These are phyloP conservation scores for Aspergillus uvarum DNA, from an alignment of 2,329 filamentous ascomycete genomes.

Conservation along the genomic window DNA sequence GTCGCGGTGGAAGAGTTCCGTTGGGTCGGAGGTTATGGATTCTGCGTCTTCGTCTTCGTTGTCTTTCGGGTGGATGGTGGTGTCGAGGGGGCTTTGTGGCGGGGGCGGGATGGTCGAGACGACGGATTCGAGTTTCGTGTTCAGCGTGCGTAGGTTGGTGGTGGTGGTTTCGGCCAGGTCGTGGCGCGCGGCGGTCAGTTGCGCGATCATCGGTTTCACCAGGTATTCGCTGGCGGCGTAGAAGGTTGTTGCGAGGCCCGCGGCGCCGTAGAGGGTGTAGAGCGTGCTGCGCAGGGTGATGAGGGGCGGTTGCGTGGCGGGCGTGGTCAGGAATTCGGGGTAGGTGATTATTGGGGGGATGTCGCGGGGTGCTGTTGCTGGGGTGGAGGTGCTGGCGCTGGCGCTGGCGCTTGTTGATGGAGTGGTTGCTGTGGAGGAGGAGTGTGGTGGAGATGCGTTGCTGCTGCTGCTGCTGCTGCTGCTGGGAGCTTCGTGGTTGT, in stretches of 20 bases:
- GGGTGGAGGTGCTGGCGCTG: constrained; percentile 10
- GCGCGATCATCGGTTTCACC: constrained; percentile 58
- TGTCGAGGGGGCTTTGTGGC: neutral
- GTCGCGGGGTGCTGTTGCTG: constrained; percentile 35
- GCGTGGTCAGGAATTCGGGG: constrained; percentile 62
- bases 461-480: constrained; percentile 1
- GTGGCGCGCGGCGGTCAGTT: constrained; percentile 56
- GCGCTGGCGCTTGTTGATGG: constrained; percentile 15
- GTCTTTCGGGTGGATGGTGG: neutral
- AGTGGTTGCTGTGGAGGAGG: constrained; percentile 11
- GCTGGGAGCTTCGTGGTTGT: constrained; percentile 8
- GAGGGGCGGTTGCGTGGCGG: constrained; percentile 59
- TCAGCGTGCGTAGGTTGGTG: constrained; percentile 55
- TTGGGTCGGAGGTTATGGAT: constrained; percentile 57
- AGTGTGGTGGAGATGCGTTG: neutral
- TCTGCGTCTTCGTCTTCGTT: constrained; percentile 43
- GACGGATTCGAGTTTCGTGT: constrained; percentile 53
- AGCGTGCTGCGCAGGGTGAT: constrained; percentile 58
- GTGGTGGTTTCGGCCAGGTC: constrained; percentile 56
- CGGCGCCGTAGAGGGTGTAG: constrained; percentile 57
- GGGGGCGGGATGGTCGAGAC: constrained; percentile 54
- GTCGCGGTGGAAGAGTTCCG: constrained; percentile 64
- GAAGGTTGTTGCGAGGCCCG: constrained; percentile 54
- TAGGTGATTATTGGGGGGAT: constrained; percentile 65
- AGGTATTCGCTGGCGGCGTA: constrained; percentile 62